A percentile compares a stretch with the other conserved stretches of the same genome.
phyloP scores from a whole-genome alignment of 805 yeast genomes.

The Vanderwaltozyma polyspora region DNA sequence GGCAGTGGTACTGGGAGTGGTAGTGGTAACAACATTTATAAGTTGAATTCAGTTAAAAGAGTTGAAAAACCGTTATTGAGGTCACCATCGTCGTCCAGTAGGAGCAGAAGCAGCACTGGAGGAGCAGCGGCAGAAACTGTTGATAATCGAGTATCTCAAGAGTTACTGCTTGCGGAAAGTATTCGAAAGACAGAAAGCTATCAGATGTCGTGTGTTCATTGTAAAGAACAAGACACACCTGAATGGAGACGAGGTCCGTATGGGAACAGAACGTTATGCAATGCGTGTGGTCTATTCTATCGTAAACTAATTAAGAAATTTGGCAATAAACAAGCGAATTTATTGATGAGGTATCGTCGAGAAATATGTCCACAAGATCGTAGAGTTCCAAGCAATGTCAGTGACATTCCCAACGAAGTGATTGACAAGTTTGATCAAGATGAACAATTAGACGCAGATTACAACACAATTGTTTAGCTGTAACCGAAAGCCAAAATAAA shows the following conservation, averaged over 20 bases:
- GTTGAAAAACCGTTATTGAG: not conserved
- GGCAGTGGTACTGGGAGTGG: not conserved
- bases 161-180: slow-evolving; percentile 8
- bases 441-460: slow-evolving; percentile 4
- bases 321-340: slow-evolving; percentile 19
- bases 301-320: slow-evolving; percentile 42
- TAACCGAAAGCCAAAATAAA: too few species aligned
- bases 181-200: slow-evolving; percentile 7
- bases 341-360: slow-evolving; percentile 23
- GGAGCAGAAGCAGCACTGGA: not conserved
- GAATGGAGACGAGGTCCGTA: slow-evolving; percentile 93
- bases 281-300: slow-evolving; percentile 83
- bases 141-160: slow-evolving; percentile 5
- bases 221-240: slow-evolving; percentile 67
- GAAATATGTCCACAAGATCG: slow-evolving; percentile 20
- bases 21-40: not conserved
- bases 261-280: slow-evolving; percentile 75
- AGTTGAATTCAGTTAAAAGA: not conserved
- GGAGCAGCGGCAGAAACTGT: slow-evolving; percentile 1
- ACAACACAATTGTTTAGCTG: slow-evolving; percentile 3
- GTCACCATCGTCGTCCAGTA: not conserved
- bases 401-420: slow-evolving; percentile 18
- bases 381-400: slow-evolving; percentile 16
- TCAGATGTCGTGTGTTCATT: slow-evolving; percentile 45
- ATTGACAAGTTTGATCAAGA: slow-evolving; percentile 9